phyloP scores from a whole-genome alignment of 2,329 filamentous ascomycete species.

The Aspergillus aculeatus region DNA sequence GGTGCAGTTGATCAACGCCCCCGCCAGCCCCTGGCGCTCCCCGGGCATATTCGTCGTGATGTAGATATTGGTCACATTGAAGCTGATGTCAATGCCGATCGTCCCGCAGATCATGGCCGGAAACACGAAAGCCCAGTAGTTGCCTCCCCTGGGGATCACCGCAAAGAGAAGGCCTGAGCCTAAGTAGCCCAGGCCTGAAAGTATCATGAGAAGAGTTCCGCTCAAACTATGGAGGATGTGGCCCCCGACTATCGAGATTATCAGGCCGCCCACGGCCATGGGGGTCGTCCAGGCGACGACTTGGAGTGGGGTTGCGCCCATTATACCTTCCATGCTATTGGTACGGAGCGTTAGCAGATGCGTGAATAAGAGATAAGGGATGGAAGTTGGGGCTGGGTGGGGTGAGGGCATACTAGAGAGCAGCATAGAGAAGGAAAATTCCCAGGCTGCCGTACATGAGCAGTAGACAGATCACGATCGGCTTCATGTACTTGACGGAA shows the following conservation, averaged over 20 bases:
- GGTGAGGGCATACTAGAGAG: conserved; percentile 57
- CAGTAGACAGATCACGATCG: conserved; percentile 60
- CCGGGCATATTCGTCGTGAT: conserved; percentile 70
- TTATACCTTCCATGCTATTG: conserved; percentile 59
- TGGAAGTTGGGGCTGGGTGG: no score
- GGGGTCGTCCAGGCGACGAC: conserved; percentile 69
- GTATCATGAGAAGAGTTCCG: conserved; percentile 61
- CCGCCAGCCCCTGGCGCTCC: conserved; percentile 68
- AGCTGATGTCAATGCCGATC: conserved; percentile 72
- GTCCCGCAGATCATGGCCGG: conserved; percentile 63
- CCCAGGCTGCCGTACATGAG: conserved; percentile 69
- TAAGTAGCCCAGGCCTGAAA: conserved; percentile 62
- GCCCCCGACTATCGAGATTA: conserved; percentile 63
- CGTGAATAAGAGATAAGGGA: background rate
- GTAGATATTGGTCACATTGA: conserved; percentile 73
- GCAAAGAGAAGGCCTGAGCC: conserved; percentile 63
- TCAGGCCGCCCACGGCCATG: conserved; percentile 65
- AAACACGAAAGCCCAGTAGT: conserved; percentile 73
- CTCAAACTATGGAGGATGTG: conserved; percentile 66
- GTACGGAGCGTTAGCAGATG: background rate
- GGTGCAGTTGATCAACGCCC: conserved; percentile 68
- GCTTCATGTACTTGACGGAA: conserved; percentile 65
- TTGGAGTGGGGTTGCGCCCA: conserved; percentile 59
- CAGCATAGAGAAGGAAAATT: conserved; percentile 68
- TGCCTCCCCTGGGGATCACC: conserved; percentile 56